These are phyloP conservation scores for Fistulina hepatica DNA, from an alignment of 1,284 basidiomycete species.

Conservation along the genomic window DNA sequence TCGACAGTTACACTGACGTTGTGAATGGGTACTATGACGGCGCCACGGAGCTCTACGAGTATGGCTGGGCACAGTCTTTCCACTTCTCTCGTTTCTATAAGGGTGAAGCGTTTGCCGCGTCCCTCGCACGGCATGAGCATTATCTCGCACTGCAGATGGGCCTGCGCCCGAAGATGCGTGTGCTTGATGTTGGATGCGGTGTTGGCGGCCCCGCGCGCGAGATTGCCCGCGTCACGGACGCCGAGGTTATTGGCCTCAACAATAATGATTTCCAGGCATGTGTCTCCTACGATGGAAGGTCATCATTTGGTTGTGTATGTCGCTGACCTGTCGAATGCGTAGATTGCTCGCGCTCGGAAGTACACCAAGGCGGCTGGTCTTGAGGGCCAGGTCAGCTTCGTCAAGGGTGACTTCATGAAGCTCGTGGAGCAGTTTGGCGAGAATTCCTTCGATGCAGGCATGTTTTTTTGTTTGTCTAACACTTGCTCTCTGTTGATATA, in stretches of 20 bases:
- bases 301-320: not conserved
- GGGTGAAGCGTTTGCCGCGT: constrained; percentile 79
- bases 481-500: no score
- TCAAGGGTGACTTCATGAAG: constrained; percentile 96
- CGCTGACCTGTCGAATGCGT: no score
- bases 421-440: constrained; percentile 87
- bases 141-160: constrained; percentile 85
- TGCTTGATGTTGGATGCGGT: constrained; percentile 97
- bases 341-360: constrained; percentile 51
- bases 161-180: constrained; percentile 83
- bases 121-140: constrained; percentile 95
- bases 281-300: not conserved
- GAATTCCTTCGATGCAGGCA: constrained; percentile 89
- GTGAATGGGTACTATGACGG: constrained; percentile 98
- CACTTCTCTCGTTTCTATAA: constrained; percentile 98
- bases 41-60: constrained; percentile 95
- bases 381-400: constrained; percentile 69
- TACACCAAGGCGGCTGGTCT: constrained; percentile 80
- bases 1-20: constrained; percentile 85
- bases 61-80: constrained; percentile 89
- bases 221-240: constrained; percentile 88
- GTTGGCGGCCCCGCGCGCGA: constrained; percentile 95
- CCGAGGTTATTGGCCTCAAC: constrained; percentile 82
- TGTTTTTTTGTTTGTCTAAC: constrained; percentile 20
- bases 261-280: constrained; percentile 96